A percentile compares a stretch with the other conserved stretches of the same genome.
Evolutionary conservation across 148 eudicot species (phyloP).

Genomic region (Rhododendron williamsianum): DNA sequence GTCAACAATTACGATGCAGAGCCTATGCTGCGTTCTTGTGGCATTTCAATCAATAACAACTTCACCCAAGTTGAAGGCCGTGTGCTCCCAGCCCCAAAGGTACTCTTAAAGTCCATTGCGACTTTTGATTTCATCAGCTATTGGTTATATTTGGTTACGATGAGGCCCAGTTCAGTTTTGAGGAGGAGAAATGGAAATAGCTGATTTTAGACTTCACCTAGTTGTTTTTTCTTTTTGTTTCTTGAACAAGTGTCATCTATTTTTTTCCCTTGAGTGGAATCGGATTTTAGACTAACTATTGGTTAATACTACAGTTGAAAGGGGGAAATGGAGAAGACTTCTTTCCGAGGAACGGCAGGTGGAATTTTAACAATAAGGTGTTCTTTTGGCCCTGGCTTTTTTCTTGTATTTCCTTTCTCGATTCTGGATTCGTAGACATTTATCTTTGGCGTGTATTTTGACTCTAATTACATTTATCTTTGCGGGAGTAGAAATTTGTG

Average conservation of each 20-base stretch:
- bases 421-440: not conserved
- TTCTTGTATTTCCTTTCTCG: not conserved
- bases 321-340: constrained; percentile 80
- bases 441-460: not conserved
- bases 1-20: constrained; percentile 35
- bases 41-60: constrained; percentile 26
- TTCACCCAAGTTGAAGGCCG: constrained; percentile 41
- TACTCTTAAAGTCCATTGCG: not conserved
- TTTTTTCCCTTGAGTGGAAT: not conserved
- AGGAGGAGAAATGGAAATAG: not conserved
- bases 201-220: not conserved
- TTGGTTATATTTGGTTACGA: not conserved
- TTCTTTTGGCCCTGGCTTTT: not conserved
- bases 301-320: constrained; percentile 48
- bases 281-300: not conserved
- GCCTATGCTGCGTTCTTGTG: constrained; percentile 34
- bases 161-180: not conserved
- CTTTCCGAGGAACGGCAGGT: constrained; percentile 79
- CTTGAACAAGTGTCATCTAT: not conserved
- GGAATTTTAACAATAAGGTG: constrained; percentile 96
- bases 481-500: constrained; percentile 51
- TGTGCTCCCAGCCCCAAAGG: constrained; percentile 39
- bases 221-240: not conserved
- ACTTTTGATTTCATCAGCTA: not conserved
- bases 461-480: not conserved